Conservation (phyloP, 192 early-diverging fungal genomes). For the Fimicolochytrium jonesii region DNA sequence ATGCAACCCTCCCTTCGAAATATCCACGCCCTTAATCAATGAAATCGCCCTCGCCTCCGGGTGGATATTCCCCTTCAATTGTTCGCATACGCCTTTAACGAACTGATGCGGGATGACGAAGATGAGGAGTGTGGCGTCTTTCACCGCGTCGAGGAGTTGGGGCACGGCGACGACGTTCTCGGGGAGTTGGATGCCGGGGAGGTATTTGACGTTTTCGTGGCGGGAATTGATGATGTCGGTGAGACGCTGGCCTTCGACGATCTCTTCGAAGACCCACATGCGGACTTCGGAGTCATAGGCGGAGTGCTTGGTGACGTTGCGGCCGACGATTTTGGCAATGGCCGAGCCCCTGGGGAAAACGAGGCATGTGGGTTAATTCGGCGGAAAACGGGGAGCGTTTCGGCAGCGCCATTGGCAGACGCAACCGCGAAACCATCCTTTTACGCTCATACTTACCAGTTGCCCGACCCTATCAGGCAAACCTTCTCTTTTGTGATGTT, state of each 20-base stretch:
- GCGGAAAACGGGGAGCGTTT: background rate
- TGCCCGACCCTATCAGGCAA: constrained; percentile 89
- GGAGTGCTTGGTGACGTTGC: constrained; percentile 65
- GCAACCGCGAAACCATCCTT: too few species aligned
- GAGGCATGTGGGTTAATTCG: too few species aligned
- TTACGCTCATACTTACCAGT: constrained; percentile 66
- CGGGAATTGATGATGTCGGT: constrained; percentile 91
- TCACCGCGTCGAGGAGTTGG: constrained; percentile 70
- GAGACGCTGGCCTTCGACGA: constrained; percentile 75
- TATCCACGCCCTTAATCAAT: constrained; percentile 88
- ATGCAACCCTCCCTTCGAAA: constrained; percentile 66
- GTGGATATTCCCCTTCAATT: constrained; percentile 71
- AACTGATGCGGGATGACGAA: constrained; percentile 97
- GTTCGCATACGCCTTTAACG: constrained; percentile 73
- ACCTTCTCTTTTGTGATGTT: constrained; percentile 62
- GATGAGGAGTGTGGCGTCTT: constrained; percentile 84
- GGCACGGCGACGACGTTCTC: constrained; percentile 81
- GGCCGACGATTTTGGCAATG: constrained; percentile 86
- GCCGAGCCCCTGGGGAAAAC: constrained; percentile 76
- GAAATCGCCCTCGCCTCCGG: constrained; percentile 83
- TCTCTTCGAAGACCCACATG: constrained; percentile 97
- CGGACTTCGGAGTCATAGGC: constrained; percentile 76
- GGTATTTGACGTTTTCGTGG: constrained; percentile 79
- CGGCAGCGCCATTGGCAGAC: background rate
- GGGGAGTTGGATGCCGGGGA: constrained; percentile 82